Conservation (phyloP, 2,329 filamentous ascomycete species). For the Claviceps africana region DNA sequence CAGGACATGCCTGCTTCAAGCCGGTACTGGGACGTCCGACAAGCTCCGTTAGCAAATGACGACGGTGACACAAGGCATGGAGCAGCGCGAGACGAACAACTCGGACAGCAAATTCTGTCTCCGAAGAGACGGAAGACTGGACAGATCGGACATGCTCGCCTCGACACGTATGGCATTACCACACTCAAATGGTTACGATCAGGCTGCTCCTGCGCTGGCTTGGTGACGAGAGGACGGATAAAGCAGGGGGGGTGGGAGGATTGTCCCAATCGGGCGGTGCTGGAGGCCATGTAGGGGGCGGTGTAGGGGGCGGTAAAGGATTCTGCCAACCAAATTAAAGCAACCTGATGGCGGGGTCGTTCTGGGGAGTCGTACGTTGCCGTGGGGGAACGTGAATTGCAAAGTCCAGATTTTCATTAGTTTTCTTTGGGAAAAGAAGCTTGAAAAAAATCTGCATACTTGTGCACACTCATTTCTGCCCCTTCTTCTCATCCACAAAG, state of each 20-base stretch:
- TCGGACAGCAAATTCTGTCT: conserved; percentile 67
- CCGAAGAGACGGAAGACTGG: conserved; percentile 41
- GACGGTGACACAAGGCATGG: not conserved
- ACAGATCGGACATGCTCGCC: conserved; percentile 18
- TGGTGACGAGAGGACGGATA: not conserved
- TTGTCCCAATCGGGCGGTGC: conserved; percentile 3
- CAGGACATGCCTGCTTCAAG: conserved; percentile 67
- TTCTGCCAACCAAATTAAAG: conserved; percentile 9
- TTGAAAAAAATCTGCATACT: not conserved
- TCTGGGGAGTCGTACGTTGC: not conserved
- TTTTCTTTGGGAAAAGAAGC: not conserved
- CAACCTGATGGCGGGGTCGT: conserved; percentile 6
- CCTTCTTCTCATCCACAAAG: conserved; percentile 3
- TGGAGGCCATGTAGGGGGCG: too few species aligned
- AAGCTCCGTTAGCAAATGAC: not conserved
- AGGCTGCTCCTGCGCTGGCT: not conserved
- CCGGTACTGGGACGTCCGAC: conserved; percentile 47
- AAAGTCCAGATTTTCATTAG: too few species aligned
- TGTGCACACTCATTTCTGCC: not conserved
- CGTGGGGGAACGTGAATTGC: not conserved
- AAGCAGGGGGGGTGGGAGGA: not conserved
- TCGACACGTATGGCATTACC: not conserved
- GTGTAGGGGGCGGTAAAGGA: conserved; percentile 9
- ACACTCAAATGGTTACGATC: not conserved
- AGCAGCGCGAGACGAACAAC: conserved; percentile 46